Conservation (phyloP, 2,329 filamentous ascomycete species). For the Botryotinia narcissicola region DNA sequence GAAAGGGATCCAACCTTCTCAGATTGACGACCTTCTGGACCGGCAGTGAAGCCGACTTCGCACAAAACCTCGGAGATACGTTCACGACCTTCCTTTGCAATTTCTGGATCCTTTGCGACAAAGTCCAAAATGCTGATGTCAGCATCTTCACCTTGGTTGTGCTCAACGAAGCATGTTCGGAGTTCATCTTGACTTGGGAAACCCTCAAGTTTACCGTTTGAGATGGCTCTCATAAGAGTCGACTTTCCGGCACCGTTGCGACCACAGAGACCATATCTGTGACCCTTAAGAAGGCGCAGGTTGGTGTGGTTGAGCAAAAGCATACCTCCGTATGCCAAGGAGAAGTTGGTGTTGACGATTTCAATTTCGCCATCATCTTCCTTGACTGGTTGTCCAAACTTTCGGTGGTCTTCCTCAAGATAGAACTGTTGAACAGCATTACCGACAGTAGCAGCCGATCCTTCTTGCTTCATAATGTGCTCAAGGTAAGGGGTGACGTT, state of each 20-base stretch:
- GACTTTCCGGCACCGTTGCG: slow-evolving; percentile 98
- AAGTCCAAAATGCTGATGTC: slow-evolving; percentile 95
- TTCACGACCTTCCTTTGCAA: slow-evolving; percentile 73
- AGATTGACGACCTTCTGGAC: slow-evolving; percentile 82
- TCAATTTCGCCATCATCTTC: slow-evolving; percentile 91
- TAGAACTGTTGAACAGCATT: slow-evolving; percentile 75
- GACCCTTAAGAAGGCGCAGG: slow-evolving; percentile 88
- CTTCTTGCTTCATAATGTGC: slow-evolving; percentile 61
- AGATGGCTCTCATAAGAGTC: slow-evolving; percentile 97
- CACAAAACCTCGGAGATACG: slow-evolving; percentile 80
- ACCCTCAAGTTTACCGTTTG: slow-evolving; percentile 91
- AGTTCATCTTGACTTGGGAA: slow-evolving; percentile 92
- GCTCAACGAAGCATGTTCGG: slow-evolving; percentile 96
- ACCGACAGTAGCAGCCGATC: slow-evolving; percentile 62
- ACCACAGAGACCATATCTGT: slow-evolving; percentile 94
- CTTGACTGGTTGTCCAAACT: slow-evolving; percentile 78
- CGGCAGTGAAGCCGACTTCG: slow-evolving; percentile 91
- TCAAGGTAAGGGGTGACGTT: slow-evolving; percentile 74
- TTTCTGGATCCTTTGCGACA: slow-evolving; percentile 82
- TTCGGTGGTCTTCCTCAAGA: slow-evolving; percentile 80
- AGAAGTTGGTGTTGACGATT: slow-evolving; percentile 98
- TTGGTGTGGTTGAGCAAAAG: slow-evolving; percentile 95
- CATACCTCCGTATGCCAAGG: slow-evolving; percentile 96
- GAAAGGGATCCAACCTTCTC: slow-evolving; percentile 92
- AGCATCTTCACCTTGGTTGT: slow-evolving; percentile 97